Conservation (phyloP, 2,329 filamentous ascomycete species). For the Pyrenophora seminiperda region DNA sequence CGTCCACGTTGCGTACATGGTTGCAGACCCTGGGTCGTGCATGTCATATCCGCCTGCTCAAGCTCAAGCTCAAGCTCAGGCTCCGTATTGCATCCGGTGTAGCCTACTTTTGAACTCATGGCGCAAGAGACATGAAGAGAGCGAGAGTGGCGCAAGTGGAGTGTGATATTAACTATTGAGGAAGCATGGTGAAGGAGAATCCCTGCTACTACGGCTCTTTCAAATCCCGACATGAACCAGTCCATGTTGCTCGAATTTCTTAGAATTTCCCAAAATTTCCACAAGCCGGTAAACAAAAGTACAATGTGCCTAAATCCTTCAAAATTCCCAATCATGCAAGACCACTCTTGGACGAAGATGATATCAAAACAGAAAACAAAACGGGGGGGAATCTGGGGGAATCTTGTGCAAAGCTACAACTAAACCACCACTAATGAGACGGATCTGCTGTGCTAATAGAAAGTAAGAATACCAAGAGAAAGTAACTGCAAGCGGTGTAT, state of each 20-base stretch:
- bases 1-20: neutral
- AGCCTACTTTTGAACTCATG: no score
- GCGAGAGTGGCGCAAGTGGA: no score
- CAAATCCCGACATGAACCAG: no score
- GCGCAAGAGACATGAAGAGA: no score
- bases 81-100: no score
- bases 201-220: no score
- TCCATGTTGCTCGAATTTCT: no score
- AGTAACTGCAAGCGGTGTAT: conserved; percentile 6
- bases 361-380: conserved; percentile 15
- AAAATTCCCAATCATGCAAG: conserved; percentile 23
- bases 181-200: no score
- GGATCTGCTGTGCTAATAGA: conserved; percentile 13
- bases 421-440: conserved; percentile 26
- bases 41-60: no score
- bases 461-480: conserved; percentile 17
- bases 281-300: neutral
- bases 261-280: neutral
- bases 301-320: conserved; percentile 19
- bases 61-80: neutral
- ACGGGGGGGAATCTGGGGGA: conserved; percentile 29
- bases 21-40: no score
- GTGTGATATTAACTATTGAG: no score
- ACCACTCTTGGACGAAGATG: conserved; percentile 13
- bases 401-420: conserved; percentile 36